Base-by-base conservation (phyloP, 2,329 filamentous ascomycete species). In the Exserohilum turcica region DNA sequence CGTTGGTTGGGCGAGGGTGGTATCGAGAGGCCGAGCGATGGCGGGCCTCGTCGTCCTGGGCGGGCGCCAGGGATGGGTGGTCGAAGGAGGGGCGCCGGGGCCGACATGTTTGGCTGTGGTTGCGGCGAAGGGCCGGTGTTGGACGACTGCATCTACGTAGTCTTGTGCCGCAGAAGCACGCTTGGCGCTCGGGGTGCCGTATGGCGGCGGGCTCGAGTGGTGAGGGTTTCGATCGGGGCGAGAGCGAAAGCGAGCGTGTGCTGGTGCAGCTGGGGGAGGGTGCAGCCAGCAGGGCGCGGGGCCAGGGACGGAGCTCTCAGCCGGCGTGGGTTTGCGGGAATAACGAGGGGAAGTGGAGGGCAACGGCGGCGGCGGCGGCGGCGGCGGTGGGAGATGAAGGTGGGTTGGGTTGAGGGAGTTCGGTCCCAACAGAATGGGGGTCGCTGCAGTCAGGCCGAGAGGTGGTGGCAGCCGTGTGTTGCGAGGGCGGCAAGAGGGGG, bases 1-100 rank as follows among this genome's bases (percentile, higher is more conserved):
- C 92, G 91, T 57, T 82, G 88, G 76, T 86, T 93, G 43, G 91
- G 90, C 31, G 91, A 96, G 0, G 90, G 87, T 32, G 93, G 93
- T 53, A 97, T 97, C 39, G 92, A 90, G 51, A 97, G 84, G 38
- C 92, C 93, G 53, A 97, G 83, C 66, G 89, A 86, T 24, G 91
- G 91, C 47, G 88, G 82, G 59, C 89, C 83, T 54, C 82, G 79
- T 54, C 85, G 86, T 60, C 82, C 79, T 63, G 80, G 82, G 59
- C 74, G 74, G 42, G 74, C 82, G 60, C 90, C 90, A 33, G 89
- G 89, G 51, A 95, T 87, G 57, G 91, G 91, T 48, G 91, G 90
- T 56, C 91, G 88, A 51, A 96, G 87, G 53, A 95, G 84, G 56
- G 91, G 91, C 47, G 88, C 90, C 46, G 89, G 87, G 43, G 89